Base-by-base conservation (phyloP, 768 basidiomycete species). In the Podaxis pistillaris region DNA sequence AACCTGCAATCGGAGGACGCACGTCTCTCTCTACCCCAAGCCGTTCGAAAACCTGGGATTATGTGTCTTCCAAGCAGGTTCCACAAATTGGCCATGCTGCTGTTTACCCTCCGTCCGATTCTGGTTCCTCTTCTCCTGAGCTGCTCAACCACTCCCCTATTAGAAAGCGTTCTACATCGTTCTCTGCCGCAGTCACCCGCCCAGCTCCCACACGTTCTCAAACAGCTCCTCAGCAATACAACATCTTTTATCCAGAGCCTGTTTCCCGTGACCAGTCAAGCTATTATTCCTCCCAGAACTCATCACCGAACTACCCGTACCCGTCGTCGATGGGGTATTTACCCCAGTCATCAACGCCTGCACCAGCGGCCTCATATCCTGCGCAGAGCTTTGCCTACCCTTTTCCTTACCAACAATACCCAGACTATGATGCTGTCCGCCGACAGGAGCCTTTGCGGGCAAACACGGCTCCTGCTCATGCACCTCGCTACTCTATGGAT, bases 391-490 rank as follows among this genome's bases (percentile, higher is more conserved):
- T 64, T 33, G 46, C 56, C 15, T 60, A 60, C n/a, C 50, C 58
- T n/a, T n/a, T 60, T 3, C 58, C 58, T 40, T 38, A 41, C 37
- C 58, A 60, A 28, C 58, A 60, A 9, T 60, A 50, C 57, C 63
- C 46, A 36, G 8, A 56, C 55, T 64, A 33, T 37, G 63, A 60
- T 37, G 37, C 33, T 26, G 53, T 36, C 40, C 63, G 41, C 19
- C 63, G 28, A 38, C 49, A 17, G n/a, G 62, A 67, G n/a, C 63
- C 60, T 19, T 38, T 60, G 17, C 63, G 63, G 15, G 58, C 65
- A 13, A 54, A 66, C 30, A 64, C 65, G 8, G 47, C 58, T 26
- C 67, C 67, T 13, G 52, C 60, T 58, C 59, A 60, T 53, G 19
- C 44, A 33, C 44, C 44, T 4, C 54, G 30, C 17, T 57, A 58